Evolutionary conservation across 2,329 filamentous ascomycete genomes (phyloP), one percentile per base, ranked within the genome.

Genomic region (Ramularia endophylla): DNA sequence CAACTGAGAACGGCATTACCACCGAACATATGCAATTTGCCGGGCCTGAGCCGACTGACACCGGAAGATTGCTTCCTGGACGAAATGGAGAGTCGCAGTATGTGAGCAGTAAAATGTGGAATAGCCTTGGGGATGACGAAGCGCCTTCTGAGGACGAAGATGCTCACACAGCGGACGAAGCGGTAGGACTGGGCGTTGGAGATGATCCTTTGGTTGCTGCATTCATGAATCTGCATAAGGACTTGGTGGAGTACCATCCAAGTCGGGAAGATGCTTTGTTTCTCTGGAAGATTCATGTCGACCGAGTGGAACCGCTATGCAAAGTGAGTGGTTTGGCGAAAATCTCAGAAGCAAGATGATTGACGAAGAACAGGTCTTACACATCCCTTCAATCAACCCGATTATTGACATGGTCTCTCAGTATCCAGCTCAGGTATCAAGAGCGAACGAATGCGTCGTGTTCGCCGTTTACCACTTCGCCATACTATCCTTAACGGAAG

Each of bases 261-360:
- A 70, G 67, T 20, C 74, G 80, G 3, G 62, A 65, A 0, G 75
- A 46, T 19, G 51, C 51, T 81, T 62, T 75, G 71, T 73, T 53
- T 48, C 64, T 4, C 60, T 69, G 9, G 61, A 82, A 78, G 42
- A 70, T 78, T 4, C 86, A 78, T 58, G 71, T 78, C 43, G 78
- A 84, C 48, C 85, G 83, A 41, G 81, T 87, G 8, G 81, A 87
- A 51, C 80, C 82, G 0, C 61, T 86, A 8, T 68, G 82, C 50
- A 86, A n/a, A n/a, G n/a, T n/a, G n/a, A n/a, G n/a, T n/a, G n/a
- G n/a, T n/a, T n/a, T n/a, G n/a, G n/a, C n/a, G n/a, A n/a, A n/a
- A n/a, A n/a, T n/a, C n/a, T n/a, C n/a, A n/a, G n/a, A n/a, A n/a
- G n/a, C n/a, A n/a, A n/a, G n/a, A n/a, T n/a, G n/a, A n/a, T n/a